These are phyloP conservation scores for Middelhovenomyces tepae DNA, from an alignment of 805 yeast species.

Conservation along the genomic window DNA sequence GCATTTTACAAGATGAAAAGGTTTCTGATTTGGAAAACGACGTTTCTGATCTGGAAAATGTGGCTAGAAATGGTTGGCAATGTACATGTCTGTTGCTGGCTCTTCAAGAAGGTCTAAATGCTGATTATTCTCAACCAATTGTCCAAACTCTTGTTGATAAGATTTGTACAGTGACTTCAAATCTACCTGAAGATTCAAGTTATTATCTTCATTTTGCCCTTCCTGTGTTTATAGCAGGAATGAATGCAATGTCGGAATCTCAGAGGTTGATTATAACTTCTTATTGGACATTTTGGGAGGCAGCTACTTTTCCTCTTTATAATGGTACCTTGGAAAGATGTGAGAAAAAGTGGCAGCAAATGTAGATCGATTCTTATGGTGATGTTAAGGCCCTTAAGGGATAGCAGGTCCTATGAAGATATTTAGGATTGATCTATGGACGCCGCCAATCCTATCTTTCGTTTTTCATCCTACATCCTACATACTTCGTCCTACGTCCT, in stretches of 20 bases:
- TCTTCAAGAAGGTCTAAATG: slow-evolving; percentile 8
- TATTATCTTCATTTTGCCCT: slow-evolving; percentile 13
- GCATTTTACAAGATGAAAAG: too few species aligned
- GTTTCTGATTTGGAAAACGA: too few species aligned
- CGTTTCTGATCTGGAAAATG: too few species aligned
- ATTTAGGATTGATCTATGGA: too few species aligned
- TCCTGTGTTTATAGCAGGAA: slow-evolving; percentile 9
- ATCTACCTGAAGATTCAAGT: slow-evolving; percentile 10
- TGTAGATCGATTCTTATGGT: too few species aligned
- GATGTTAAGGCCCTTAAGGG: too few species aligned
- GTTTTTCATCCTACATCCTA: too few species aligned
- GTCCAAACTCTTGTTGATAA: slow-evolving; percentile 10
- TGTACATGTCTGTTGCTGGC: slow-evolving; percentile 12
- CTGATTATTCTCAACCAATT: neutral
- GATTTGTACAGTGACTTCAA: slow-evolving; percentile 5
- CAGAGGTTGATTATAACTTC: slow-evolving; percentile 8
- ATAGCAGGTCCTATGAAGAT: too few species aligned
- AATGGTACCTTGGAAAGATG: slow-evolving; percentile 13
- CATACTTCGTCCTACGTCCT: too few species aligned
- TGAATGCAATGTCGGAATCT: slow-evolving; percentile 5
- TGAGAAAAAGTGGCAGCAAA: slow-evolving; percentile 11
- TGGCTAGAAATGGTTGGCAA: slow-evolving; percentile 12
- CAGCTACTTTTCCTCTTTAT: slow-evolving; percentile 13
- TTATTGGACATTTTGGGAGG: slow-evolving; percentile 14
- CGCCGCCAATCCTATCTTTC: too few species aligned